phyloP scores from a whole-genome alignment of 2,329 filamentous ascomycete species.

The Mycogone perniciosa region DNA sequence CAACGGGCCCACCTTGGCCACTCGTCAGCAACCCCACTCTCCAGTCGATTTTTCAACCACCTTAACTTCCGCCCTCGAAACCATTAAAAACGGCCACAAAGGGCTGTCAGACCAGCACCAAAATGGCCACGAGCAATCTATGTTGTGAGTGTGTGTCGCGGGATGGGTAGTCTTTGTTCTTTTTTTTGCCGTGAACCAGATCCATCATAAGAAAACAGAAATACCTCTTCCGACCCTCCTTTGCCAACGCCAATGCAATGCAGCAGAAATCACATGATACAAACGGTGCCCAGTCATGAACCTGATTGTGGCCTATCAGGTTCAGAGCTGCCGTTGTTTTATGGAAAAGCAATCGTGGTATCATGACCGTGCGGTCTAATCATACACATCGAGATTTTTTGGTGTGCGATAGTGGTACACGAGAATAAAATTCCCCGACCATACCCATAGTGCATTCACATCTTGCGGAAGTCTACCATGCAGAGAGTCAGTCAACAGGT shows the following conservation, averaged over 20 bases:
- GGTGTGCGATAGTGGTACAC: slow-evolving; percentile 15
- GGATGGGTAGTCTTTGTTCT: slow-evolving; percentile 30
- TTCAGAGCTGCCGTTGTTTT: slow-evolving; percentile 4
- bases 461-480: slow-evolving; percentile 49
- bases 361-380: slow-evolving; percentile 39
- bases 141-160: slow-evolving; percentile 28
- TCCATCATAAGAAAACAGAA: slow-evolving; percentile 24
- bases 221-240: slow-evolving; percentile 26
- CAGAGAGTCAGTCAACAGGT: neutral
- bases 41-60: slow-evolving; percentile 15
- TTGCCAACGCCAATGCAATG: slow-evolving; percentile 55
- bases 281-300: slow-evolving; percentile 20
- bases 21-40: slow-evolving; percentile 5
- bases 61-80: slow-evolving; percentile 20
- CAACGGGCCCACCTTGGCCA: slow-evolving; percentile 3
- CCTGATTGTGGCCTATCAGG: slow-evolving; percentile 22
- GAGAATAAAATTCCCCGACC: slow-evolving; percentile 9
- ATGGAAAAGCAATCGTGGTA: slow-evolving; percentile 38
- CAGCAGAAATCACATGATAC: slow-evolving; percentile 36
- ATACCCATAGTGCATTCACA: slow-evolving; percentile 30
- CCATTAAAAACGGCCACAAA: slow-evolving; percentile 24
- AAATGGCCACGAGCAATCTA: slow-evolving; percentile 33
- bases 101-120: slow-evolving; percentile 8
- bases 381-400: slow-evolving; percentile 31
- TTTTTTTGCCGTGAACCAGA: slow-evolving; percentile 26